Evolutionary conservation across 2,329 filamentous ascomycete species (phyloP), one percentile per base, ranked within the genome.

Genomic region (Metarhizium guizhouense): DNA sequence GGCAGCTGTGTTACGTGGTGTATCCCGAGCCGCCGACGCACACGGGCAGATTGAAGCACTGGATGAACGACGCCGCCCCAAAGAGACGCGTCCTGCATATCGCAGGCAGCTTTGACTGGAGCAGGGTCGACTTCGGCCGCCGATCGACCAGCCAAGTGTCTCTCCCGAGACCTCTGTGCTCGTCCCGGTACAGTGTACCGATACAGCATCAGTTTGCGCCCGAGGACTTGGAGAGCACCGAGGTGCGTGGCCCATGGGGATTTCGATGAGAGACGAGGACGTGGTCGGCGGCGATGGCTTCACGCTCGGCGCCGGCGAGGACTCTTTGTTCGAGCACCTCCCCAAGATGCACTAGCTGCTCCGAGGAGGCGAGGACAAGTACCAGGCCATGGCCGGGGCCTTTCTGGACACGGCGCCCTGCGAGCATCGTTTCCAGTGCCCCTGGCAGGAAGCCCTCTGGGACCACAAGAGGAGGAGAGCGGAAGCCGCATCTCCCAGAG

Each of bases 301-400:
- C 51, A 72, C 69, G 0, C 63, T 75, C 4, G 74, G 72, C 4
- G 73, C 67, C 6, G 65, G 65, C 47, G 70, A 68, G n/a, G 75
- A 78, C 56, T 77, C 67, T 74, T 75, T 60, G 58, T 95, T 94
- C 71, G 90, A 95, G 72, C 95, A 95, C 65, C 80, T 95, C 25
- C 86, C 95, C 69, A 96, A 95, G 75, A 94, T 95, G 88, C 94
- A 85, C 62, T 61, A 65, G 51, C 72, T 88, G 2, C 75, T 87
- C 25, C 25, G 25, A 25, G 25, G 25, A 25, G 25, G 25, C 25
- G 25, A 25, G 25, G 25, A 0, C 79, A 66, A 81, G 57, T 87
- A 87, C 64, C 73, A 75, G 49, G 72, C 67, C 43, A 81, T 88
- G 75, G 67, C 87, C 65, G 72, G 78, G 56, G 70, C 68, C 16